Percentiles rank a stretch among this genome's conserved stretches.
Conservation (phyloP, 768 basidiomycete species). For the Suillus occidentalis region DNA sequence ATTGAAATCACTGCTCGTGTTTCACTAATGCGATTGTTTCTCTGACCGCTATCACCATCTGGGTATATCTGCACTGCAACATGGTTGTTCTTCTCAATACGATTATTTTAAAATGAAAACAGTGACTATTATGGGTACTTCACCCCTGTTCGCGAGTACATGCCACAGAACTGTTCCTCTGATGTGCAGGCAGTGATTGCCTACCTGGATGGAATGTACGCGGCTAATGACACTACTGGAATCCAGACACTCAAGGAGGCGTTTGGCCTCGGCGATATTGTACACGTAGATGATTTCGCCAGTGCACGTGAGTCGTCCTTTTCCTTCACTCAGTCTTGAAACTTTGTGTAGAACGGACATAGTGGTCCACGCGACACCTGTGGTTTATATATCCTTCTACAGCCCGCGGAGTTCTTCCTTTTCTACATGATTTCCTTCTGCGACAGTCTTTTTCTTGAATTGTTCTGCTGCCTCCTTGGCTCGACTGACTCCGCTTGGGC, state of each 20-base stretch:
- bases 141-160: slow-evolving; percentile 64
- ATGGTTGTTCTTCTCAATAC: not conserved
- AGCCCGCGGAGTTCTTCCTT: not conserved
- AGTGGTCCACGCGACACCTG: not conserved
- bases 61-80: not conserved
- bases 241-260: slow-evolving; percentile 54
- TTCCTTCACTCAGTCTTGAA: not conserved
- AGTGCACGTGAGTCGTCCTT: slow-evolving; percentile 42
- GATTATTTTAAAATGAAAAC: not conserved
- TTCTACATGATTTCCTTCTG: not conserved
- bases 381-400: not conserved
- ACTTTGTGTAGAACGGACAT: not conserved
- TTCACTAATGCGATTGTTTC: not conserved
- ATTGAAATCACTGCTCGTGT: not conserved
- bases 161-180: slow-evolving; percentile 73
- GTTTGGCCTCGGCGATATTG: slow-evolving; percentile 57
- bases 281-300: slow-evolving; percentile 68
- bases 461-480: not conserved
- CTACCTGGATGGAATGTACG: slow-evolving; percentile 60
- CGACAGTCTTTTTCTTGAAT: not conserved
- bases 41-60: not conserved
- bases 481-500: not conserved
- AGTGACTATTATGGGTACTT: slow-evolving; percentile 49
- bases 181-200: slow-evolving; percentile 66
- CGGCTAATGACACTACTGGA: slow-evolving; percentile 40